Evolutionary conservation across 139 green algal species (phyloP).

Genomic region (Tetratostichococcus sp.): DNA sequence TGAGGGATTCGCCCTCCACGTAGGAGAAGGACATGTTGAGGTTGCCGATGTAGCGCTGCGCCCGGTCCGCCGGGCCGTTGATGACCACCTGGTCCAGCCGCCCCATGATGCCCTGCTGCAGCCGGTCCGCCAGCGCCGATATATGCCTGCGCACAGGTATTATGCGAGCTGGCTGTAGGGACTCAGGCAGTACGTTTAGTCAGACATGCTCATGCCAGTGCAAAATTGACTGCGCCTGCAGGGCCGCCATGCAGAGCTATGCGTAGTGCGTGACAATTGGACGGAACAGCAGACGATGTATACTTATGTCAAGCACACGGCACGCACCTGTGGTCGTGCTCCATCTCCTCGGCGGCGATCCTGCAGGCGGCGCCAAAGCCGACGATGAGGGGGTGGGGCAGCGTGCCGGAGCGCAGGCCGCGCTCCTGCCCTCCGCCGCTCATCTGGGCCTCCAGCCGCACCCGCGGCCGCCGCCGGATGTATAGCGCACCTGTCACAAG

Average conservation of each 20-base stretch:
- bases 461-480: slow-evolving; percentile 84
- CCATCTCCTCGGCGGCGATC: slow-evolving; percentile 80
- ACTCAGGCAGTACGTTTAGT: no score
- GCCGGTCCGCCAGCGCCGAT: slow-evolving; percentile 76
- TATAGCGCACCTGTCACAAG: slow-evolving; percentile 88
- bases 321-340: slow-evolving; percentile 42
- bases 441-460: slow-evolving; percentile 93
- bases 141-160: background rate
- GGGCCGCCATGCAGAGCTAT: no score
- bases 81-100: slow-evolving; percentile 73
- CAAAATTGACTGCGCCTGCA: no score
- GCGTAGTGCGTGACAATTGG: no score
- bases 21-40: slow-evolving; percentile 97
- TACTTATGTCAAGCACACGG: no score
- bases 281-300: no score
- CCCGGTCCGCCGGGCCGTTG: slow-evolving; percentile 35
- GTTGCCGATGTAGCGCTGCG: slow-evolving; percentile 81
- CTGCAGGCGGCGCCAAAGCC: slow-evolving; percentile 86
- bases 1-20: slow-evolving; percentile 93
- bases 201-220: no score
- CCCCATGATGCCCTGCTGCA: slow-evolving; percentile 77
- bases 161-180: no score
- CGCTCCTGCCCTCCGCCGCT: slow-evolving; percentile 91
- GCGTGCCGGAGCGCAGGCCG: slow-evolving; percentile 77
- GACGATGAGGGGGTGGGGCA: slow-evolving; percentile 85